A percentile compares a stretch with the other conserved stretches of the same genome.
These are phyloP conservation scores for Agapanthus africanus DNA, from an alignment of 106 monocot species.

Conservation along the genomic window DNA sequence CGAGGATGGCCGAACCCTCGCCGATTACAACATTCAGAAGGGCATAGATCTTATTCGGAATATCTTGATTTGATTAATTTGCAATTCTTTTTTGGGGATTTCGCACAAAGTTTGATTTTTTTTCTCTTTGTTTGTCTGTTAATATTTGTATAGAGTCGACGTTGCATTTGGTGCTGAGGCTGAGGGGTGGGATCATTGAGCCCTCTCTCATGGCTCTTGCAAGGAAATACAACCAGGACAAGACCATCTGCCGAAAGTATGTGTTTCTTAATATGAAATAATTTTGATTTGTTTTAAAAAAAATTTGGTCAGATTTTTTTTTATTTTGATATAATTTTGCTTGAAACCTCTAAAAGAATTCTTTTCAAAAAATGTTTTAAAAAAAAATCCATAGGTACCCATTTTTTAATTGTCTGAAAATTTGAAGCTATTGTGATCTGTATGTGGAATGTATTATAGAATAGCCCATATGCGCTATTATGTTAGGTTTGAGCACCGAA, in stretches of 20 bases:
- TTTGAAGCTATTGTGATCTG: too few relatives aligned
- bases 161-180: slow-evolving; percentile 46
- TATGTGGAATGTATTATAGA: too few relatives aligned
- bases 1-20: slow-evolving; percentile 43
- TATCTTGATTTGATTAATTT: too few relatives aligned
- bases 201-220: slow-evolving; percentile 60
- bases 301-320: too few relatives aligned
- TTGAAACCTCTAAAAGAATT: neutral
- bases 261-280: neutral
- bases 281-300: neutral
- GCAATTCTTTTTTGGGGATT: too few relatives aligned
- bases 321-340: neutral
- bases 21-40: slow-evolving; percentile 52
- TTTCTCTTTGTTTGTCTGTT: neutral
- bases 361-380: neutral
- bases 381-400: slow-evolving; percentile 1
- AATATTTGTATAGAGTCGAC: slow-evolving; percentile 28
- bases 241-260: slow-evolving; percentile 54
- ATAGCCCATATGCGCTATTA: too few relatives aligned
- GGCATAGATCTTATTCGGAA: too few relatives aligned
- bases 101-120: too few relatives aligned
- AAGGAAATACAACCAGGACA: slow-evolving; percentile 62
- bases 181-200: slow-evolving; percentile 52
- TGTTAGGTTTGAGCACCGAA: too few relatives aligned
- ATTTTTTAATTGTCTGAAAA: slow-evolving; percentile 1